Base-by-base conservation (phyloP, 2,329 filamentous ascomycete species). In the Fusarium dimerum region DNA sequence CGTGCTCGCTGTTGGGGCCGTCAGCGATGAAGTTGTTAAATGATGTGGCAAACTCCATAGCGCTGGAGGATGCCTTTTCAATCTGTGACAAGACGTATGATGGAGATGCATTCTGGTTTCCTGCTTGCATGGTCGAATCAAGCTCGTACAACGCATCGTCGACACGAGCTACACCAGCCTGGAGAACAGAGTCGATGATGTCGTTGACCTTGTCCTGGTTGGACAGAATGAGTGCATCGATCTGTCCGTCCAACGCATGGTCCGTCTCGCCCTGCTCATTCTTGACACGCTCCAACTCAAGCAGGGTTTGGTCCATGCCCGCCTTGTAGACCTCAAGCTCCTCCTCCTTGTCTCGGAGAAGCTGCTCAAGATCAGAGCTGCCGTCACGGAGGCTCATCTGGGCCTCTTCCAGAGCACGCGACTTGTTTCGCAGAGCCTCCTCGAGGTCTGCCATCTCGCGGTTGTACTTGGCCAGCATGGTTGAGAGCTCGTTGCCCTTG, bases 21-120 rank as follows among this genome's bases (percentile, higher is more conserved):
- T 99, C 94, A 8, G 93, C 94, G 65, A 99, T 95, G 72, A 95
- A 97, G 73, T 96, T 96, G 78, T 97, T 99, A 80, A 97, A 99
- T 0, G 94, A 88, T 0, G 93, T 97, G 2, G 93, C 94, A 73
- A 99, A 99, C 70, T 99, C 94, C 73, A 95, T 97, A 12, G 94
- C 91, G 60, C 87, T 96, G 10, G 92, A 86, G 8, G 92, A 94
- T 1, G 94, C 92, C 77, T 97, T 99, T 70, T 99, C 94, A 52
- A 97, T 92, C 71, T 97, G 93, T 2, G 93, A 97, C 46, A 99
- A 80, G 12, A 99, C 92, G 68, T 95, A 97, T 2, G 93, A 85
- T 13, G 94, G 92, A 40, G 92, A 96, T 1, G 94, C 94, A 66
- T 95, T 99, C 75, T 97, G 94, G 76, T 99, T 99, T 72, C 94